Conservation (phyloP, 768 basidiomycete species). For the Serpula lacrymans region DNA sequence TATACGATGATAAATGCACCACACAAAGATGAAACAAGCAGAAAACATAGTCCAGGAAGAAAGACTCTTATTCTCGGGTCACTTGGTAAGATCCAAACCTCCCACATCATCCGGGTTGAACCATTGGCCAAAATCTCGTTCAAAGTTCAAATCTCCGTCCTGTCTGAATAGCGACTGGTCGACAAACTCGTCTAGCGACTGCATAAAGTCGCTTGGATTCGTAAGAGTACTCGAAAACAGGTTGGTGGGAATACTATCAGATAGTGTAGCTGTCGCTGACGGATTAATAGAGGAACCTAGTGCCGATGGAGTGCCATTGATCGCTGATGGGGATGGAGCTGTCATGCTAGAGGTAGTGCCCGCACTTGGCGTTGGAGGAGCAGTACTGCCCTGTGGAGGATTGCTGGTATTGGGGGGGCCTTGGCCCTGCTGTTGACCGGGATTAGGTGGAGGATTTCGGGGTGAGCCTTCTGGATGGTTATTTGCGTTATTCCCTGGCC, state of each 20-base stretch:
- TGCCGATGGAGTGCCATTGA: conserved; percentile 25
- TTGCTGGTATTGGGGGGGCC: conserved; percentile 16
- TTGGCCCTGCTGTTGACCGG: conserved; percentile 21
- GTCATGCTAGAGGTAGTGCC: conserved; percentile 30
- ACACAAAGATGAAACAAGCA: conserved; percentile 6
- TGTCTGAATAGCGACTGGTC: conserved; percentile 35
- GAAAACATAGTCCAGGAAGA: too few species aligned
- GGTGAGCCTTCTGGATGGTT: conserved; percentile 38
- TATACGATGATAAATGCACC: conserved; percentile 5
- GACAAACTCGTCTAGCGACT: conserved; percentile 41
- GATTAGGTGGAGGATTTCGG: conserved; percentile 34
- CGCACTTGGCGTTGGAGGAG: conserved; percentile 36
- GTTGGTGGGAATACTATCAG: conserved; percentile 22
- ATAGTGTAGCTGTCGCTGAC: conserved; percentile 18
- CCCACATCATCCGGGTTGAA: conserved; percentile 54
- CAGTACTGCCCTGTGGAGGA: conserved; percentile 25
- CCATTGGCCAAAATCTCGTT: conserved; percentile 75
- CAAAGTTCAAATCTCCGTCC: conserved; percentile 59
- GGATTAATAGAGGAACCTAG: conserved; percentile 25
- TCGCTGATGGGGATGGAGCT: conserved; percentile 35
- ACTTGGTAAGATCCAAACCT: too few species aligned
- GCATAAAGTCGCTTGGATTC: conserved; percentile 43
- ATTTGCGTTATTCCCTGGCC: conserved; percentile 27
- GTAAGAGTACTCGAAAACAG: conserved; percentile 16
- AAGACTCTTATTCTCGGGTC: too few species aligned